Percentiles rank a stretch among this genome's conserved stretches.
Evolutionary conservation across 345 rosid species (phyloP).

Genomic region (Linum tenue): DNA sequence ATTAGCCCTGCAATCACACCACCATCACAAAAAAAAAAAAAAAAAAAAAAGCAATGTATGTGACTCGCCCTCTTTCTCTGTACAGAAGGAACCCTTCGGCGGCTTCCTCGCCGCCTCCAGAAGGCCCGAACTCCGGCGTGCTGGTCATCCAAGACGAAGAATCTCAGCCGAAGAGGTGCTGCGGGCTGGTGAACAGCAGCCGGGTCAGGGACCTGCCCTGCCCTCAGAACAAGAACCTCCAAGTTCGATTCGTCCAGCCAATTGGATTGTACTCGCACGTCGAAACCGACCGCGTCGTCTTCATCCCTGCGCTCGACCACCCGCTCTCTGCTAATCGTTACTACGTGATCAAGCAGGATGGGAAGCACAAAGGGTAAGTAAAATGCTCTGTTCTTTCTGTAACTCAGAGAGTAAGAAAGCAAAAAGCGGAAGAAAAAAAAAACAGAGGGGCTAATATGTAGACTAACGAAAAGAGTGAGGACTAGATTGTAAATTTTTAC

Average conservation of each 20-base stretch:
- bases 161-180: constrained; percentile 35
- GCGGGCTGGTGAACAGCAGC: constrained; percentile 26
- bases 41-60: constrained; percentile 20
- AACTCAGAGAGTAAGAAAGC: too few relatives aligned
- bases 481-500: too few relatives aligned
- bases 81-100: constrained; percentile 33
- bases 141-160: constrained; percentile 56
- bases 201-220: constrained; percentile 33
- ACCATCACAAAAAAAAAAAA: background rate
- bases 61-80: constrained; percentile 43
- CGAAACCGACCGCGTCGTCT: constrained; percentile 18
- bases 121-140: constrained; percentile 52
- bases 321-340: constrained; percentile 42
- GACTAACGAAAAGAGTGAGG: too few relatives aligned
- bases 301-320: constrained; percentile 43
- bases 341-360: constrained; percentile 9
- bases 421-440: too few relatives aligned
- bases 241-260: constrained; percentile 13
- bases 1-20: background rate
- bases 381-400: background rate
- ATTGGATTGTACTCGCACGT: background rate
- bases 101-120: constrained; percentile 30
- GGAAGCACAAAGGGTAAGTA: constrained; percentile 13
- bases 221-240: constrained; percentile 45
- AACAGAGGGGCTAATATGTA: too few relatives aligned